Evolutionary conservation across 495 filamentous ascomycete species (phyloP), one percentile per base, ranked within the genome.

Genomic region (Aspergillus carlsbadensis): DNA sequence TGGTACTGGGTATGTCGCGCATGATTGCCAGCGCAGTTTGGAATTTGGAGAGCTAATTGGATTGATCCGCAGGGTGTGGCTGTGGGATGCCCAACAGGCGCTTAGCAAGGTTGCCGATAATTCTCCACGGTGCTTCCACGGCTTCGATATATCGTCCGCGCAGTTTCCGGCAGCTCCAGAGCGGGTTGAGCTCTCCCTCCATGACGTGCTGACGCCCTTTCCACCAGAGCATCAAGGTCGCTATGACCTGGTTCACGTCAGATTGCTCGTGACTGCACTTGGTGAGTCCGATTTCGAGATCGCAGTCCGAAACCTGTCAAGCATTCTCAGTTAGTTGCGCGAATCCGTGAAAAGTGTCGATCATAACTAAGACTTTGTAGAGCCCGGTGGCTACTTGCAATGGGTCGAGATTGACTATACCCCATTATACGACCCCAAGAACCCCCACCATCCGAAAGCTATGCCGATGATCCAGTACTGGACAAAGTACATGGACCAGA

Each of bases 161-260:
- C 70, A 72, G 43, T 74, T 65, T 49, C 71, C 66, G 17, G 14
- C 39, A 0, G 35, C 21, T 3, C 39, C 47, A 14, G 20, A 58
- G 18, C 29, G 37, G 10, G 64, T 70, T 21, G 31, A 52, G 14
- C 42, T 64, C 11, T 60, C 52, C 10, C 61, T 72, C 4, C 73
- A 76, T 3, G 65, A 75, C 29, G 56, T 63, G 10, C 56, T 67
- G 1, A 37, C 68, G 4, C 65, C 65, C 5, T 76, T 70, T 43
- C 66, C 71, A 4, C 2, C 21, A 1, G 59, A 71, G 10, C 63
- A 71, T 20, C 51, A 58, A 5, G 55, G 55, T 10, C 60, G 57
- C 10, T 75, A 73, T 35, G 74, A 75, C 26, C 35, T 77, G 10
- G 70, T 75, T 0, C 67, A 77, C 47, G 55, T 77, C 20, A 58